A percentile compares a stretch with the other conserved stretches of the same genome.
phyloP scores from a whole-genome alignment of 805 yeast species.

The Zygosaccharomyces bailii region DNA sequence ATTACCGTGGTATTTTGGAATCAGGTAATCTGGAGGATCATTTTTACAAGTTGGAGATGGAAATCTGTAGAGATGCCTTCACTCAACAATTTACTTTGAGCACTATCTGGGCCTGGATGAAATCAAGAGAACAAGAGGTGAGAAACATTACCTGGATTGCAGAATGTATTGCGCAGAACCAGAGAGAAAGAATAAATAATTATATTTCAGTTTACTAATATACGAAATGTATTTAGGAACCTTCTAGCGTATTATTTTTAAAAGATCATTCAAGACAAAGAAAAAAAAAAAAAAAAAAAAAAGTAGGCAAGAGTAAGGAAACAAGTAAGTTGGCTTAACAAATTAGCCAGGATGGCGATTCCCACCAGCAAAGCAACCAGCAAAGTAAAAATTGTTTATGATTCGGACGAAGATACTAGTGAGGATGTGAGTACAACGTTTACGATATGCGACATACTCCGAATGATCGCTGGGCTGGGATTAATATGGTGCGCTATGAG shows the following conservation, averaged over 20 bases:
- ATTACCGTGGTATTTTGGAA: constrained; percentile 57
- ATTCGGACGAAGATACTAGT: neutral
- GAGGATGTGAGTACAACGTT: constrained; percentile 15
- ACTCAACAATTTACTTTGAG: constrained; percentile 93
- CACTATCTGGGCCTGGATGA: constrained; percentile 95
- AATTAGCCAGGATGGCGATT: neutral
- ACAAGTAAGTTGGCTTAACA: neutral
- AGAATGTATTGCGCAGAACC: constrained; percentile 98
- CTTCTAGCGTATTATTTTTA: neutral
- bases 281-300: neutral
- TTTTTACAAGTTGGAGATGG: constrained; percentile 90
- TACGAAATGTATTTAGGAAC: constrained; percentile 1
- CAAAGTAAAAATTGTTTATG: constrained; percentile 4
- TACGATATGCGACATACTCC: constrained; percentile 16
- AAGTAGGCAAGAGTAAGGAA: neutral
- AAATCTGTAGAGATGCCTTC: constrained; percentile 84
- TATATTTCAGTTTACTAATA: constrained; percentile 78
- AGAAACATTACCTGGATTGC: constrained; percentile 99
- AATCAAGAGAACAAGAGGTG: constrained; percentile 93
- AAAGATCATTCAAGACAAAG: no score
- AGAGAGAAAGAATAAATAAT: constrained; percentile 87
- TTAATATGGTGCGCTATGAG: constrained; percentile 12
- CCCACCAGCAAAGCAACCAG: constrained; percentile 9
- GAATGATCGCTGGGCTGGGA: constrained; percentile 19
- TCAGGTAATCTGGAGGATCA: constrained; percentile 80